Evolutionary conservation across 1,284 basidiomycete species (phyloP).

Genomic region (Phlebopus sp.): DNA sequence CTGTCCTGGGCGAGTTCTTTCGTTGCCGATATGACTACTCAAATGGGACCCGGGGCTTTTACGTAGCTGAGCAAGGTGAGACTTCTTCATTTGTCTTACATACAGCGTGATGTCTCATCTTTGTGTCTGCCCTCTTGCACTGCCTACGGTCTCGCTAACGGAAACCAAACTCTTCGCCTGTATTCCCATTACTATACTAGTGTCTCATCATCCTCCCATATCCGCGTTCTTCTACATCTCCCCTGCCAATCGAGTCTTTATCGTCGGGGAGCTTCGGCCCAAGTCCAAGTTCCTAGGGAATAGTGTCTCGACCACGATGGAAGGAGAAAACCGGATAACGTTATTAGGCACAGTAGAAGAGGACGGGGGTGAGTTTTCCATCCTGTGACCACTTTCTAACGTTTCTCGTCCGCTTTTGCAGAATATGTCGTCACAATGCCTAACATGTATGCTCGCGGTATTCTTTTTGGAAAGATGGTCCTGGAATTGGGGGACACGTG

Average conservation of each 20-base stretch:
- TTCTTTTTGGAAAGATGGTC: constrained; percentile 98
- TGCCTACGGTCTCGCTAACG: constrained; percentile 2
- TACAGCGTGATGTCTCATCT: too few relatives aligned
- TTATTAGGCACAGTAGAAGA: constrained; percentile 78
- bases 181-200: constrained; percentile 34
- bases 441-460: constrained; percentile 97
- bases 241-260: constrained; percentile 80
- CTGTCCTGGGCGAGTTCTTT: constrained; percentile 97
- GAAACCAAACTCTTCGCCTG: neutral
- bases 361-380: constrained; percentile 68
- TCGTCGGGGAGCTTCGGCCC: constrained; percentile 93
- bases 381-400: neutral
- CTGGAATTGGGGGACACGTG: constrained; percentile 93
- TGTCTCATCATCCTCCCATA: constrained; percentile 93
- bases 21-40: constrained; percentile 93
- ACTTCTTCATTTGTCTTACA: neutral
- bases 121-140: neutral
- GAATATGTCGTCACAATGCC: constrained; percentile 92
- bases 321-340: constrained; percentile 88
- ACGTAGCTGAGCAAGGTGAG: constrained; percentile 93
- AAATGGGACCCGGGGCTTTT: constrained; percentile 91
- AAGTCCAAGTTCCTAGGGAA: constrained; percentile 98
- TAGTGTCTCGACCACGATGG: constrained; percentile 93
- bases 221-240: constrained; percentile 97
- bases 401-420: constrained; percentile 24